phyloP scores from a whole-genome alignment of 1,284 basidiomycete species.

The Meripilus lineatus region DNA sequence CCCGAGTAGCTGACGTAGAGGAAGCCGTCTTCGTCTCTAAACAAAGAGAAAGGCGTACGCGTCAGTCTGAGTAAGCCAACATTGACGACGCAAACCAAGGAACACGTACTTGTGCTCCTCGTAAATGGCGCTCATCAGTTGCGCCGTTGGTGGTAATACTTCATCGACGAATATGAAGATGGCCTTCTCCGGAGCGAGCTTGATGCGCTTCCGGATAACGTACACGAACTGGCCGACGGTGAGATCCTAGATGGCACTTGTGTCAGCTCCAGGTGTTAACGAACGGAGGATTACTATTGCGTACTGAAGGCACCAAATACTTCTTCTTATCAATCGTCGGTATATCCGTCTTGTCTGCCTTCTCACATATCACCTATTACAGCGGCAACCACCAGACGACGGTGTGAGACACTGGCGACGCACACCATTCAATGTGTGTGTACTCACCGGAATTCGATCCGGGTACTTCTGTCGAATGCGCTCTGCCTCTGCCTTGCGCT shows the following conservation, averaged over 20 bases:
- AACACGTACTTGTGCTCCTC: slow-evolving; percentile 94
- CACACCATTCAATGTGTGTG: neutral
- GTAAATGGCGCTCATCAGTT: slow-evolving; percentile 98
- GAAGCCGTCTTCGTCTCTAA: slow-evolving; percentile 94
- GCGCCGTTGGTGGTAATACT: slow-evolving; percentile 96
- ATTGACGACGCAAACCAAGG: slow-evolving; percentile 2
- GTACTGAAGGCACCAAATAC: slow-evolving; percentile 94
- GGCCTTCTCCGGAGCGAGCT: slow-evolving; percentile 98
- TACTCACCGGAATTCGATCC: slow-evolving; percentile 87
- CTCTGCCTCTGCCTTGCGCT: slow-evolving; percentile 97
- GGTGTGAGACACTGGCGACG: slow-evolving; percentile 3
- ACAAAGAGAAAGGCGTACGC: too few species aligned
- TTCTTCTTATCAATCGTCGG: slow-evolving; percentile 99
- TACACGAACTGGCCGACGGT: slow-evolving; percentile 99
- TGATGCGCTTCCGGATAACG: slow-evolving; percentile 99
- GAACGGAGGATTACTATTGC: slow-evolving; percentile 21
- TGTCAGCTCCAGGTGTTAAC: slow-evolving; percentile 14
- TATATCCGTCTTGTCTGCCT: slow-evolving; percentile 98
- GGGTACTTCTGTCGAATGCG: slow-evolving; percentile 98
- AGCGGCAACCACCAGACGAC: slow-evolving; percentile 7
- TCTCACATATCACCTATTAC: slow-evolving; percentile 96
- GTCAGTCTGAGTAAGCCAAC: slow-evolving; percentile 4
- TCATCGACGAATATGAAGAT: slow-evolving; percentile 99
- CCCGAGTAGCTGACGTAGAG: slow-evolving; percentile 95
- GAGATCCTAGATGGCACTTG: slow-evolving; percentile 62